phyloP scores from a whole-genome alignment of 805 yeast species.

The Sugiyamaella boreocaroliniensis region DNA sequence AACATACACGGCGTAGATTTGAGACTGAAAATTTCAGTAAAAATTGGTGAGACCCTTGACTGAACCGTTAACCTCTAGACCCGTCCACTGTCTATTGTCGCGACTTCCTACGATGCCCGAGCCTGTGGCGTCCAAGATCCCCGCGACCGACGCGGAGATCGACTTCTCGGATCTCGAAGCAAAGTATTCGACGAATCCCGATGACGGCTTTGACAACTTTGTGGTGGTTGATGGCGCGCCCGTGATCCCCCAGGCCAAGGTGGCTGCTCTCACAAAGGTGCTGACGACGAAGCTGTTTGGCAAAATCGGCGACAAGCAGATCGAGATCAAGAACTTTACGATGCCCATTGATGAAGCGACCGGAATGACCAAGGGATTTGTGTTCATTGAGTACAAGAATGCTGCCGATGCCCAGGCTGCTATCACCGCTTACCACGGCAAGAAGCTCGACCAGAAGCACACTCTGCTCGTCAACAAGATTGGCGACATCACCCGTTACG shows the following conservation, averaged over 20 bases:
- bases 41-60: not conserved
- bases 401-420: constrained; percentile 68
- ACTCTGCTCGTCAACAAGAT: constrained; percentile 77
- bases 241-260: constrained; percentile 83
- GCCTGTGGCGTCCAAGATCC: constrained; percentile 8
- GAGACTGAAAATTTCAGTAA: not conserved
- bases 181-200: constrained; percentile 57
- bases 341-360: constrained; percentile 64
- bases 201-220: constrained; percentile 61
- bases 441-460: constrained; percentile 91
- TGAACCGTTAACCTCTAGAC: not conserved
- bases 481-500: constrained; percentile 71
- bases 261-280: constrained; percentile 76
- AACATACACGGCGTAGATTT: not conserved
- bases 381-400: constrained; percentile 71
- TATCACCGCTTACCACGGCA: constrained; percentile 72
- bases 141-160: constrained; percentile 38
- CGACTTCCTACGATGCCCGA: constrained; percentile 11
- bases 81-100: not conserved
- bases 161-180: constrained; percentile 82
- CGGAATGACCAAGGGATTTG: constrained; percentile 75
- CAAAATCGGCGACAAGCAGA: constrained; percentile 53
- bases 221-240: constrained; percentile 95
- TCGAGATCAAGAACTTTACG: constrained; percentile 53
- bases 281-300: constrained; percentile 67